phyloP scores from a whole-genome alignment of 225 moss, liverwort and hornwort genomes.

The Asterella californica region DNA sequence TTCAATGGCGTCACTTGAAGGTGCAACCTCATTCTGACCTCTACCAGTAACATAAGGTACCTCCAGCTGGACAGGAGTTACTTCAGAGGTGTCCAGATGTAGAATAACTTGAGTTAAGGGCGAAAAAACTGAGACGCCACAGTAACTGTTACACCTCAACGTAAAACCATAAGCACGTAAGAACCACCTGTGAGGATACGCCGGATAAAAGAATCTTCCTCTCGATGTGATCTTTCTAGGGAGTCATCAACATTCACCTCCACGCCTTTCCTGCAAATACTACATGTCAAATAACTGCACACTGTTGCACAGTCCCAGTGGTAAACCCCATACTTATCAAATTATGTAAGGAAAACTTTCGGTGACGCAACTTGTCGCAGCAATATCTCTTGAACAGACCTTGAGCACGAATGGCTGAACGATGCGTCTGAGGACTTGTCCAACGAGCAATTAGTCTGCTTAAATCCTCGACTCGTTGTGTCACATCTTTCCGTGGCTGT shows the following conservation, averaged over 20 bases:
- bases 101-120: background rate
- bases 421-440: background rate
- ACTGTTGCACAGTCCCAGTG: background rate
- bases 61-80: background rate
- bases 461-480: background rate
- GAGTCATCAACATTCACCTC: background rate
- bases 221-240: background rate
- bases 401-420: background rate
- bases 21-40: slow-evolving; percentile 25
- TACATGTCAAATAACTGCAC: background rate
- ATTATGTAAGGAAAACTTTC: background rate
- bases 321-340: background rate
- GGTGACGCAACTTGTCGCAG: background rate
- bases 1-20: slow-evolving; percentile 44
- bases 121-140: background rate
- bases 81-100: background rate
- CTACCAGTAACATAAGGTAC: background rate
- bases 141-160: background rate
- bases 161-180: background rate
- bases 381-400: background rate
- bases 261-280: slow-evolving; percentile 4
- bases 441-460: too few species aligned
- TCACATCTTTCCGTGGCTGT: background rate
- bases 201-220: background rate
- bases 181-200: background rate